phyloP scores from a whole-genome alignment of 1,284 basidiomycete genomes.

The Chondrostereum purpureum region DNA sequence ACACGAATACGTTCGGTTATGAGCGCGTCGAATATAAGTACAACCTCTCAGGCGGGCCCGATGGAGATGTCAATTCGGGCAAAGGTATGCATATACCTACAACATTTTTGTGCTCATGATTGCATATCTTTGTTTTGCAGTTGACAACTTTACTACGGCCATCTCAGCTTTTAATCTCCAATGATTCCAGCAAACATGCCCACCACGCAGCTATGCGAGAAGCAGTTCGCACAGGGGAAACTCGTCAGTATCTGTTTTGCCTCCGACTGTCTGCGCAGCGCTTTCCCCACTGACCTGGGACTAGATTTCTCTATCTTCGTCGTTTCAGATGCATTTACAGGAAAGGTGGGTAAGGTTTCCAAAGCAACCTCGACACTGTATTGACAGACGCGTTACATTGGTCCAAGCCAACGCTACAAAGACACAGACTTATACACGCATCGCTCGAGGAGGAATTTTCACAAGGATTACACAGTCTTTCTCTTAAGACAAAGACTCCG shows the following conservation, averaged over 20 bases:
- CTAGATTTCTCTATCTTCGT: slow-evolving; percentile 71
- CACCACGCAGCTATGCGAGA: slow-evolving; percentile 73
- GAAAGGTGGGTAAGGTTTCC: slow-evolving; percentile 49
- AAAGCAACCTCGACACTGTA: slow-evolving; percentile 1
- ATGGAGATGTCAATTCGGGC: slow-evolving; percentile 34
- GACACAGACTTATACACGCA: slow-evolving; percentile 71
- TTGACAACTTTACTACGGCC: slow-evolving; percentile 53
- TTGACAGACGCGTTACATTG: neutral
- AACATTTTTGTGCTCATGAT: neutral
- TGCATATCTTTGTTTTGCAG: slow-evolving; percentile 26
- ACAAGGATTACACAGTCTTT: slow-evolving; percentile 67
- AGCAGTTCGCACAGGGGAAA: slow-evolving; percentile 54
- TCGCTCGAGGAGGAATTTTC: slow-evolving; percentile 63
- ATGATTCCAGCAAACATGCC: slow-evolving; percentile 73
- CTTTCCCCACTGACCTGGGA: neutral
- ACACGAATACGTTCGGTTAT: too few species aligned
- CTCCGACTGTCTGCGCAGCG: slow-evolving; percentile 18
- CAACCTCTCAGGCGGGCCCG: slow-evolving; percentile 26
- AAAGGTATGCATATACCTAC: slow-evolving; percentile 6
- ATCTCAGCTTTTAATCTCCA: slow-evolving; percentile 51
- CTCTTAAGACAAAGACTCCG: slow-evolving; percentile 66
- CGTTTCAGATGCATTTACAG: slow-evolving; percentile 63
- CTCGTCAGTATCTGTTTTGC: slow-evolving; percentile 61
- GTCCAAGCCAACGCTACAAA: slow-evolving; percentile 61
- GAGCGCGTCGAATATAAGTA: too few species aligned